Conservation (phyloP, 768 basidiomycete genomes). For the Lactarius hatsudake region DNA sequence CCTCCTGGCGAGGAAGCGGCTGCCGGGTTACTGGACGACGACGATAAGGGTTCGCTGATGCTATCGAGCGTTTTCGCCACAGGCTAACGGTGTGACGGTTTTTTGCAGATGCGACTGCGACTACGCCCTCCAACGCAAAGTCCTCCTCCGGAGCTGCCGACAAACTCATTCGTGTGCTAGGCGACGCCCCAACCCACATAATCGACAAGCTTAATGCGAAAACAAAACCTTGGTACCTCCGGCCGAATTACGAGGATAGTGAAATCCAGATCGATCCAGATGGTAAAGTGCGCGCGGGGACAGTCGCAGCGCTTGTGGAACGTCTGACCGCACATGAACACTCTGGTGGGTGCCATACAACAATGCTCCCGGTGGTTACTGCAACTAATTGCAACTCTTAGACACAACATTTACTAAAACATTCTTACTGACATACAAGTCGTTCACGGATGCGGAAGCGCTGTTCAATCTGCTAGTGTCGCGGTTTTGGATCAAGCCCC, state of each 20-base stretch:
- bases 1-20: conserved; percentile 23
- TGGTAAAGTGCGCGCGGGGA: conserved; percentile 81
- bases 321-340: conserved; percentile 89
- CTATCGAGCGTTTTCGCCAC: neutral
- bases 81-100: neutral
- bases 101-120: conserved; percentile 3
- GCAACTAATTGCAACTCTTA: conserved; percentile 31
- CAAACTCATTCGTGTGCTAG: conserved; percentile 70
- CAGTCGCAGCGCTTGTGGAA: conserved; percentile 81
- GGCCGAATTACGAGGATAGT: conserved; percentile 69
- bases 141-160: conserved; percentile 35
- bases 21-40: conserved; percentile 27
- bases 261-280: conserved; percentile 88
- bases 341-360: conserved; percentile 57
- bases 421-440: conserved; percentile 95
- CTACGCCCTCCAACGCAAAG: conserved; percentile 26
- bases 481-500: conserved; percentile 77
- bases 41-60: conserved; percentile 23
- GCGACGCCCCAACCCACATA: conserved; percentile 48
- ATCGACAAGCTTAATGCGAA: conserved; percentile 42
- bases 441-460: conserved; percentile 82
- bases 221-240: conserved; percentile 78
- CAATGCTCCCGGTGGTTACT: neutral
- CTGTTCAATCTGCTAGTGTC: conserved; percentile 77
- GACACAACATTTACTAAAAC: conserved; percentile 81